These are phyloP conservation scores for Penicillium alfredii DNA, from an alignment of 495 filamentous ascomycete species.

Conservation along the genomic window DNA sequence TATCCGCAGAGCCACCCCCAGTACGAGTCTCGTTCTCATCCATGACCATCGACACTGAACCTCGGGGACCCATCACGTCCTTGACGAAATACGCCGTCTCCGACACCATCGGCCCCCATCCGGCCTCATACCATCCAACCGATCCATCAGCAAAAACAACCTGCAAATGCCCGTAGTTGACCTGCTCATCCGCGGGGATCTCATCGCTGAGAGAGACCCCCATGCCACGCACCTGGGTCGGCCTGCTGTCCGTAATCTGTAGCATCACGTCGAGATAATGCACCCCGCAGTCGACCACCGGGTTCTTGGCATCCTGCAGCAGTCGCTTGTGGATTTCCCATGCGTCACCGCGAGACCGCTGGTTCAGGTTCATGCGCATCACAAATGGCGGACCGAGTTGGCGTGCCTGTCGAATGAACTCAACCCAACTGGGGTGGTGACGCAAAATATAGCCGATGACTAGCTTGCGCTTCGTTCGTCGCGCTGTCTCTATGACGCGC, in stretches of 20 bases:
- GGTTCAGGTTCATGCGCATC: constrained; percentile 15
- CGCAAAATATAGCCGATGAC: constrained; percentile 14
- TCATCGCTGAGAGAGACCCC: constrained; percentile 11
- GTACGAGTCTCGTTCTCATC: too few relatives aligned
- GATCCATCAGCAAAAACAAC: constrained; percentile 13
- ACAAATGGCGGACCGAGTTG: constrained; percentile 13
- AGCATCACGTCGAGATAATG: constrained; percentile 15
- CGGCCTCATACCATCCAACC: constrained; percentile 12
- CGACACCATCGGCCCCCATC: constrained; percentile 15
- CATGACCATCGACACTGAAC: constrained; percentile 14
- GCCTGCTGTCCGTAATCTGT: constrained; percentile 12
- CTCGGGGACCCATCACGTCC: constrained; percentile 9
- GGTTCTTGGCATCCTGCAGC: constrained; percentile 10
- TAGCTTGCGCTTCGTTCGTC: constrained; percentile 8
- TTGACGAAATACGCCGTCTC: constrained; percentile 16
- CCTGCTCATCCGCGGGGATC: constrained; percentile 8
- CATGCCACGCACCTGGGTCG: constrained; percentile 14
- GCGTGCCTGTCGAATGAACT: constrained; percentile 11
- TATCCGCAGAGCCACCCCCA: constrained; percentile 4
- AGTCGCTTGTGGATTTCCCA: constrained; percentile 11
- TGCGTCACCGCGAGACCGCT: constrained; percentile 9
- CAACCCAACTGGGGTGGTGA: constrained; percentile 14
- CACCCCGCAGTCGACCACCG: constrained; percentile 12
- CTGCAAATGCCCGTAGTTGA: constrained; percentile 15
- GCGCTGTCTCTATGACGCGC: constrained; percentile 6